Evolutionary conservation across 202 grass and related monocot genomes (phyloP).

Genomic region (Schoenoplectus triqueter): DNA sequence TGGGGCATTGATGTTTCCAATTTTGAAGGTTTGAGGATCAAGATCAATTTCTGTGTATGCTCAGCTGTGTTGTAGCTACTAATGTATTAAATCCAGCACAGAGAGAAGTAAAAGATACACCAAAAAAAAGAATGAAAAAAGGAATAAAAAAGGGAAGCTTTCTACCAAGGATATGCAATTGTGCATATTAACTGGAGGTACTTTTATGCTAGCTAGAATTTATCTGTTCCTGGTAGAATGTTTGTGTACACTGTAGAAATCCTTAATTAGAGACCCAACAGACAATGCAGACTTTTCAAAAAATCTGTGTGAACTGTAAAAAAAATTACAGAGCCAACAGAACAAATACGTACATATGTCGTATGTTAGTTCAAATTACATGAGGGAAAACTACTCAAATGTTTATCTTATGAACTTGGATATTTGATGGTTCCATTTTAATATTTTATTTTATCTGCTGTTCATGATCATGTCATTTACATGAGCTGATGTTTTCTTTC

Average conservation of each 20-base stretch:
- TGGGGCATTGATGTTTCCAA: conserved; percentile 35
- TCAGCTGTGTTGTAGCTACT: not conserved
- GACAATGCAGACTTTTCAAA: conserved; percentile 11
- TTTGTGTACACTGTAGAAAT: not conserved
- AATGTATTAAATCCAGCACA: not conserved
- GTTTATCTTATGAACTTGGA: not conserved
- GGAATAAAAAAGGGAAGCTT: not conserved
- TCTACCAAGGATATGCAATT: conserved; percentile 10
- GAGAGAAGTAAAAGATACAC: not conserved
- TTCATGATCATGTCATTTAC: conserved; percentile 29
- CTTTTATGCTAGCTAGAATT: conserved; percentile 3
- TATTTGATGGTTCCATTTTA: not conserved
- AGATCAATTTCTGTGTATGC: conserved; percentile 15
- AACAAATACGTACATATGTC: conserved; percentile 4
- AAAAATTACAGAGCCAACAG: not conserved
- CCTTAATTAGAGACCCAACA: not conserved
- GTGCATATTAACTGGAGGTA: conserved; percentile 30
- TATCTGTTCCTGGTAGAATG: conserved; percentile 9
- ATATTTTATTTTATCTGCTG: conserved; percentile 12
- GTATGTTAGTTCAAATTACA: conserved; percentile 1
- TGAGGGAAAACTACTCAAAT: too few species aligned
- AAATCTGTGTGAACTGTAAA: not conserved
- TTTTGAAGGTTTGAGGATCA: conserved; percentile 19
- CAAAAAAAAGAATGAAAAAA: not conserved
- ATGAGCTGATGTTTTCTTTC: conserved; percentile 15